Conservation (phyloP, 352 stramenopile genomes). For the Pythium volutum region DNA sequence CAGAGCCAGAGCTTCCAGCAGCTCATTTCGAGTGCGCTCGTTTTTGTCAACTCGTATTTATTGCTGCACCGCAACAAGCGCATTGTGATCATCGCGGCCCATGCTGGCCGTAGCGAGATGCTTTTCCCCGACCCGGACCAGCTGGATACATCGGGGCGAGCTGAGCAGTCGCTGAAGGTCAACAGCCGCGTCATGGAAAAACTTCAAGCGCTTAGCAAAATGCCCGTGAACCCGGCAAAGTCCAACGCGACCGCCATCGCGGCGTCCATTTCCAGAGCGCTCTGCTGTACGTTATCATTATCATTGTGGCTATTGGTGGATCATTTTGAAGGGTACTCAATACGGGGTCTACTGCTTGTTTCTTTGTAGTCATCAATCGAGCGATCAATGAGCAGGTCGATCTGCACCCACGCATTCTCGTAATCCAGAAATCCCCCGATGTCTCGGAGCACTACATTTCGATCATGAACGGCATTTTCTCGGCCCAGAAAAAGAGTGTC, state of each 20-base stretch:
- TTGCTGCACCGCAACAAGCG: constrained; percentile 83
- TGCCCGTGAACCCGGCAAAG: constrained; percentile 46
- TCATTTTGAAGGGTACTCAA: background rate
- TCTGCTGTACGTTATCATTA: constrained; percentile 71
- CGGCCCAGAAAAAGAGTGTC: constrained; percentile 84
- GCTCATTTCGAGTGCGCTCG: constrained; percentile 69
- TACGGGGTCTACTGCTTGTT: background rate
- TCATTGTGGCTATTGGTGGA: too few relatives aligned
- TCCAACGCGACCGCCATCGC: constrained; percentile 68
- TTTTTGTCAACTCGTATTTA: constrained; percentile 88
- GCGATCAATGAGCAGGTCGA: constrained; percentile 77
- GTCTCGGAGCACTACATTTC: constrained; percentile 88
- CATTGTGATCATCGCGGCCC: constrained; percentile 79
- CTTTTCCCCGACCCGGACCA: constrained; percentile 74
- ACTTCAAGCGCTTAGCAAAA: constrained; percentile 52
- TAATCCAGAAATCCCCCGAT: constrained; percentile 81
- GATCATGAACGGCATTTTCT: constrained; percentile 91
- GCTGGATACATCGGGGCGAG: constrained; percentile 54
- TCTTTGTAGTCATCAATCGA: constrained; percentile 76
- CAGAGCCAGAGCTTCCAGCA: constrained; percentile 47
- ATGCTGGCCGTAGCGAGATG: constrained; percentile 68
- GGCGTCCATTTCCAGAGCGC: constrained; percentile 66
- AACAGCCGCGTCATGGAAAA: constrained; percentile 71
- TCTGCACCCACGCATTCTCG: constrained; percentile 73
- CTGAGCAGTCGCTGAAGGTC: constrained; percentile 71